Percentiles rank a stretch among this genome's conserved stretches.
These are phyloP conservation scores for Capronia americana DNA, from an alignment of 2,329 filamentous ascomycete species.

Conservation along the genomic window DNA sequence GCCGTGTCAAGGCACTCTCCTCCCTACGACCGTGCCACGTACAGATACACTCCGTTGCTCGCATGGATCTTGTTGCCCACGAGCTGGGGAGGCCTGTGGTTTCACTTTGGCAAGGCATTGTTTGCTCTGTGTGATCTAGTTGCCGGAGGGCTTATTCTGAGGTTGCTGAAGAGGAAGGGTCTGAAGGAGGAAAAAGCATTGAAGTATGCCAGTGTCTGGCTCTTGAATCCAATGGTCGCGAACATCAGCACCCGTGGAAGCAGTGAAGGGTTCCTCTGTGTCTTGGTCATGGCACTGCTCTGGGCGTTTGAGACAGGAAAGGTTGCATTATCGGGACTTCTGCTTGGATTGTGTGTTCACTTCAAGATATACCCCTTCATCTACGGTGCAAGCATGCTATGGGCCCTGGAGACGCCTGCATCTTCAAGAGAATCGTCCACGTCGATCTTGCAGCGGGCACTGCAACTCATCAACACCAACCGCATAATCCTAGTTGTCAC, in stretches of 20 bases:
- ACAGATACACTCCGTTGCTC: constrained; percentile 93
- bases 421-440: constrained; percentile 12
- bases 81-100: constrained; percentile 66
- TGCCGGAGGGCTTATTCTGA: constrained; percentile 78
- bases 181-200: constrained; percentile 65
- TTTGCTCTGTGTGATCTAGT: constrained; percentile 85
- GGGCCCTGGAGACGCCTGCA: constrained; percentile 45
- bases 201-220: constrained; percentile 84
- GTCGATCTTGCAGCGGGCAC: constrained; percentile 35
- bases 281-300: constrained; percentile 79
- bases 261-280: constrained; percentile 86
- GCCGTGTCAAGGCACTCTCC: constrained; percentile 71
- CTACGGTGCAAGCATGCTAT: constrained; percentile 70
- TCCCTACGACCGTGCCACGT: constrained; percentile 89
- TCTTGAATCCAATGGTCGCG: constrained; percentile 97
- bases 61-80: constrained; percentile 91
- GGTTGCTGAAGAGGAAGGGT: constrained; percentile 56
- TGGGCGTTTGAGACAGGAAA: constrained; percentile 76
- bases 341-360: constrained; percentile 86
- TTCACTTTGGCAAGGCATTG: constrained; percentile 84
- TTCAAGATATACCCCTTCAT: constrained; percentile 99
- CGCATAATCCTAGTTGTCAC: constrained; percentile 54
- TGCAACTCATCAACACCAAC: constrained; percentile 48
- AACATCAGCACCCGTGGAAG: constrained; percentile 95
- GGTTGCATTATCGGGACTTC: constrained; percentile 70